A percentile compares a stretch with the other conserved stretches of the same genome.
Evolutionary conservation across 2,329 filamentous ascomycete genomes (phyloP).

Genomic region (Onygenales sp.): DNA sequence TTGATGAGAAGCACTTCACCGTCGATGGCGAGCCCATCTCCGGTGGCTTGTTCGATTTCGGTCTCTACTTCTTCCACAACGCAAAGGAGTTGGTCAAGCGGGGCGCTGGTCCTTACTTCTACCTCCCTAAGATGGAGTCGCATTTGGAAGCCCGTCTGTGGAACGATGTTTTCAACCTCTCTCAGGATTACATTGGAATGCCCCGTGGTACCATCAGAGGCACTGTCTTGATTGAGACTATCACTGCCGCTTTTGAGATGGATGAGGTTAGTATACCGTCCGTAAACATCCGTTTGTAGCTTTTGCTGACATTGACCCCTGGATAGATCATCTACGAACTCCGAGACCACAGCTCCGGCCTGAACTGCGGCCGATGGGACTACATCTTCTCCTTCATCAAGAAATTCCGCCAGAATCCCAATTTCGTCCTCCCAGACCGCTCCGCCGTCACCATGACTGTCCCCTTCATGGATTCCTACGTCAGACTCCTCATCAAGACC

Average conservation of each 20-base stretch:
- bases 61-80: constrained; percentile 99
- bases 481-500: constrained; percentile 95
- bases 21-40: constrained; percentile 93
- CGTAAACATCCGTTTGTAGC: neutral
- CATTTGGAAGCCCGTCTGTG: constrained; percentile 94
- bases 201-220: constrained; percentile 83
- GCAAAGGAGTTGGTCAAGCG: constrained; percentile 75
- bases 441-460: constrained; percentile 92
- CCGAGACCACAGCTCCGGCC: constrained; percentile 85
- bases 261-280: constrained; percentile 53
- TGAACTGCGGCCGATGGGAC: constrained; percentile 98
- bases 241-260: constrained; percentile 97
- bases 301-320: constrained; percentile 4
- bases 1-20: constrained; percentile 96
- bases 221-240: constrained; percentile 96
- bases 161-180: constrained; percentile 96
- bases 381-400: constrained; percentile 99
- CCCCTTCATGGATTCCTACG: constrained; percentile 96
- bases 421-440: constrained; percentile 89
- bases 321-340: constrained; percentile 89
- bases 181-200: constrained; percentile 87
- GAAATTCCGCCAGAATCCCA: constrained; percentile 91
- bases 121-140: constrained; percentile 96
- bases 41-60: constrained; percentile 89
- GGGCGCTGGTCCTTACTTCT: constrained; percentile 91